phyloP scores from a whole-genome alignment of 768 basidiomycete species.

The Mrakia hoshinonis region DNA sequence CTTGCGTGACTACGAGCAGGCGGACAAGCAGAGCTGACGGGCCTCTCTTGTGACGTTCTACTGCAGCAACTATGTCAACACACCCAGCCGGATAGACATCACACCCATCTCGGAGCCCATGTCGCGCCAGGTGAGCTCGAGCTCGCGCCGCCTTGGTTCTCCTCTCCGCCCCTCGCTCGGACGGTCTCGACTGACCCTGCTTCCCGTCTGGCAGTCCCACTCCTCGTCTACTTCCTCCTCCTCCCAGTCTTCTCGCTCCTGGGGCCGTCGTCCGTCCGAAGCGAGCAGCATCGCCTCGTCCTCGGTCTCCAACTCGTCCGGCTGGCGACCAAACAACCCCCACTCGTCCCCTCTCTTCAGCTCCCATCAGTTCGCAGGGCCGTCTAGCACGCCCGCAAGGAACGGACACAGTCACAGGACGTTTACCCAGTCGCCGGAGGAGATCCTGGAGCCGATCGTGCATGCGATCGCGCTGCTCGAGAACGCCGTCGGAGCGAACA shows the following conservation, averaged over 20 bases:
- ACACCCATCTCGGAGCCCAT: constrained; percentile 39
- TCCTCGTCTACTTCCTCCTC: background rate
- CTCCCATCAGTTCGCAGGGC: constrained; percentile 40
- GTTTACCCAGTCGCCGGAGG: constrained; percentile 49
- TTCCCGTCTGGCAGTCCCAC: background rate
- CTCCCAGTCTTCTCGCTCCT: background rate
- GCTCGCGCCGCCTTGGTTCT: background rate
- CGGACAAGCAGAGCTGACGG: background rate
- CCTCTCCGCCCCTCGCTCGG: background rate
- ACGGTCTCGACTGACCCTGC: background rate
- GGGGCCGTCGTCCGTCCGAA: constrained; percentile 14
- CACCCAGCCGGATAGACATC: constrained; percentile 21
- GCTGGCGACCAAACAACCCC: constrained; percentile 39
- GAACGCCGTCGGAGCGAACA: constrained; percentile 53
- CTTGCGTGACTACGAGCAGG: background rate
- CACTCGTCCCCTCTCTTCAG: constrained; percentile 50
- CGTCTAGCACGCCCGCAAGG: constrained; percentile 45
- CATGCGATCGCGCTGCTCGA: constrained; percentile 80
- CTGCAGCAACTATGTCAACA: constrained; percentile 56
- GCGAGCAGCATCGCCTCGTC: constrained; percentile 7
- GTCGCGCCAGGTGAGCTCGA: background rate
- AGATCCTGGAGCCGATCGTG: constrained; percentile 71
- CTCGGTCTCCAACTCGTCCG: background rate
- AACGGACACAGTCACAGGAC: constrained; percentile 46
- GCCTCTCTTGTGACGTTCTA: background rate